Base-by-base conservation (phyloP, 176 grass and related monocot species). In the Oryza nivara region DNA sequence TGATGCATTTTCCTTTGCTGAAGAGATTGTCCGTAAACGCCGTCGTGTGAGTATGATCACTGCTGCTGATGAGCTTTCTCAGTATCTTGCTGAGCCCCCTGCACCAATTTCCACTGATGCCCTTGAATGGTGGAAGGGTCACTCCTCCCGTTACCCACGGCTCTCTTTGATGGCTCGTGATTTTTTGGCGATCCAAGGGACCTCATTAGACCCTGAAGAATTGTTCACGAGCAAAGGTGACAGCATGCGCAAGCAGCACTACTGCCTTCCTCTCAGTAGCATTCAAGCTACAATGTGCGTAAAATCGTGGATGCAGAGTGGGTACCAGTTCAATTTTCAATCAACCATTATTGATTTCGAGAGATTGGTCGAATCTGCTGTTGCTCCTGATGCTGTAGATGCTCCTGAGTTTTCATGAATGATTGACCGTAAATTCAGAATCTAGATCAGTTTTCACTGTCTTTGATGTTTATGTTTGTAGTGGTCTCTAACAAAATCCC, bases 91-190 rank as follows among this genome's bases (percentile, higher is more conserved):
- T 0, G 96, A 98, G 78, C 85, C 96, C 72, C 87, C 87, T 17
- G 89, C 89, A 66, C 85, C 87, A 6, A 93, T 98, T 81, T 90
- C 89, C 48, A 90, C 87, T 26, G 91, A 98, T 77, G 87, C 86
- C 49, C 82, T 98, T 63, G 88, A 95, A 68, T 98, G 96, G 96
- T 98, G 96, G 96, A 95, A 77, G 76, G 91, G 88, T 2, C 94
- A 98, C 72, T 89, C 91, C 23, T 82, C 85, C 15, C 91, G 91
- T 41, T 98, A 93, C 80, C 93, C 93, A 22, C 91, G 91, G 44
- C 96, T 98, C 48, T 93, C 96, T 7, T 23, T 88, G 38, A 98
- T 98, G 96, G 96, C 96, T 41, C 93, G 96, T 20, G 96, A 98
- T 69, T 98, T 89, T 88, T 82, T 98, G 32, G 91, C 91, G 0